A percentile compares a stretch with the other conserved stretches of the same genome.
These are phyloP conservation scores for Lyophyllum semitale DNA, from an alignment of 768 basidiomycete genomes.

Conservation along the genomic window DNA sequence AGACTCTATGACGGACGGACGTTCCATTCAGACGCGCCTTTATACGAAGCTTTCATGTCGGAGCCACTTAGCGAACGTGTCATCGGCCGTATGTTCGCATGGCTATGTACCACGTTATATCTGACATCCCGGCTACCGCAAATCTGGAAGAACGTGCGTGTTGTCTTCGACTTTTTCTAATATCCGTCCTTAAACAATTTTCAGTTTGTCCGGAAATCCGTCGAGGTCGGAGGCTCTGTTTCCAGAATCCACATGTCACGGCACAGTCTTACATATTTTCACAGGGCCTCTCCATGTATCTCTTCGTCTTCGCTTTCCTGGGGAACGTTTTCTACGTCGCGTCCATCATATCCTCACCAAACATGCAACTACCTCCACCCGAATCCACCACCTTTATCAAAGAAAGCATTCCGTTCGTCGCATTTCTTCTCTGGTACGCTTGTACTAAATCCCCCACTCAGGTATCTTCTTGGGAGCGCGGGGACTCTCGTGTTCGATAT, in stretches of 20 bases:
- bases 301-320: conserved; percentile 92
- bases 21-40: conserved; percentile 10
- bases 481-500: conserved; percentile 94
- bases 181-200: conserved; percentile 5
- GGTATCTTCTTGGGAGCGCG: conserved; percentile 88
- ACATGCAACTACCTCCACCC: conserved; percentile 55
- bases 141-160: conserved; percentile 97
- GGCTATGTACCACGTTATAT: conserved; percentile 92
- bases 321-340: conserved; percentile 94
- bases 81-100: conserved; percentile 90
- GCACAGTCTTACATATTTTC: conserved; percentile 4
- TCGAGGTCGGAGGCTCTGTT: conserved; percentile 53
- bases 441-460: conserved; percentile 22
- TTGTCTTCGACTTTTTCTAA: background rate
- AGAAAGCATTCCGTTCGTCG: conserved; percentile 83
- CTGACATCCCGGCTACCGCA: conserved; percentile 93
- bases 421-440: background rate
- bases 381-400: conserved; percentile 66
- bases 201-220: conserved; percentile 87
- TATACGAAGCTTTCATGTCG: conserved; percentile 24
- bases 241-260: background rate
- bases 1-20: conserved; percentile 1
- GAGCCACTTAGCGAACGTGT: conserved; percentile 53
- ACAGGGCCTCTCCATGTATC: conserved; percentile 88
- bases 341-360: conserved; percentile 83